These are phyloP conservation scores for Geotrichum australiense DNA, from an alignment of 1,139 yeast genomes.

Conservation along the genomic window DNA sequence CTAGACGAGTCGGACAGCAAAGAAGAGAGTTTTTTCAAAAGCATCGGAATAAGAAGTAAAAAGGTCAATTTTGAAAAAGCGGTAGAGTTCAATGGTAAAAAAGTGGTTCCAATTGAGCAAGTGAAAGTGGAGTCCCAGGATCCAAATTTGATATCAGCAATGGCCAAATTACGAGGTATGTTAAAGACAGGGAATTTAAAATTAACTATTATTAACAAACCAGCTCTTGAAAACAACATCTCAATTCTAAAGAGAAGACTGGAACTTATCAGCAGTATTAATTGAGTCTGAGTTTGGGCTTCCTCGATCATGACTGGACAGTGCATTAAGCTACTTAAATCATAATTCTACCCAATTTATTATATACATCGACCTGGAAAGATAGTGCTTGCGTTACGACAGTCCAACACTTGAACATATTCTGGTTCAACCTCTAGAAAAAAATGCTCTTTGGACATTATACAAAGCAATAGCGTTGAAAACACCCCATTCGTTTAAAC, in stretches of 20 bases:
- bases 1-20: conserved; percentile 12
- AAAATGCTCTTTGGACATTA: conserved; percentile 55
- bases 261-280: conserved; percentile 21
- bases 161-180: conserved; percentile 34
- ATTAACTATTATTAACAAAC: not conserved
- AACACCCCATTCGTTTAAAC: conserved; percentile 65
- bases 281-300: no score
- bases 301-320: not conserved
- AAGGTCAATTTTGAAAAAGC: conserved; percentile 7
- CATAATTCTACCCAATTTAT: not conserved
- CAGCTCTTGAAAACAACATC: conserved; percentile 25
- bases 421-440: conserved; percentile 14
- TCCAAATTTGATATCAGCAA: conserved; percentile 40
- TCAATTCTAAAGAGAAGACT: conserved; percentile 25
- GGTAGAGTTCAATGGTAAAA: conserved; percentile 31
- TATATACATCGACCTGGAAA: no score
- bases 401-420: no score
- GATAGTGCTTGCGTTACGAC: no score
- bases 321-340: no score
- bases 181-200: not conserved
- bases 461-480: conserved; percentile 62
- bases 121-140: conserved; percentile 40
- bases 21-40: conserved; percentile 10
- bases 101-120: conserved; percentile 39
- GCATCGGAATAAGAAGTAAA: conserved; percentile 8